phyloP scores from a whole-genome alignment of 805 yeast species.

The Lipomyces mesembrius region DNA sequence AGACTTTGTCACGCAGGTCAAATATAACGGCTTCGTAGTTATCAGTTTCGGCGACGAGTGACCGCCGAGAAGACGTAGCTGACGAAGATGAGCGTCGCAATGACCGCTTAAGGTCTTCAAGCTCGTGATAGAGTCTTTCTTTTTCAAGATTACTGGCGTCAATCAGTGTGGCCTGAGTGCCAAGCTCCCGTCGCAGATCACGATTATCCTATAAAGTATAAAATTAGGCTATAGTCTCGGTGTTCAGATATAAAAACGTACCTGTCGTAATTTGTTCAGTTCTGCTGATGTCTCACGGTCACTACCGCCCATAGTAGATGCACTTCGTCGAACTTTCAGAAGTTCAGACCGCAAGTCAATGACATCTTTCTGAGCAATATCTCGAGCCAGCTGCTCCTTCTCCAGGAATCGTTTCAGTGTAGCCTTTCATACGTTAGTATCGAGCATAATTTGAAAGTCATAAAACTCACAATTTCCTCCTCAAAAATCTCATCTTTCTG shows the following conservation, averaged over 20 bases:
- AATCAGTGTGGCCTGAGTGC: conserved; percentile 21
- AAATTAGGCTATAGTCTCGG: background rate
- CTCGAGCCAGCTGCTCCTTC: conserved; percentile 29
- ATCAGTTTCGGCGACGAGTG: conserved; percentile 16
- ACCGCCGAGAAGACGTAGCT: conserved; percentile 16
- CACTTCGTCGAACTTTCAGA: conserved; percentile 26
- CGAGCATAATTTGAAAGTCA: background rate
- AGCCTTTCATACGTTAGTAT: background rate
- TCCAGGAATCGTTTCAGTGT: conserved; percentile 25
- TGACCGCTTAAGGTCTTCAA: conserved; percentile 27
- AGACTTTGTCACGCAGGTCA: conserved; percentile 26
- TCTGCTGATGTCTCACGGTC: conserved; percentile 31
- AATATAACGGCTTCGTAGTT: conserved; percentile 21
- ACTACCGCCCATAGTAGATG: conserved; percentile 11
- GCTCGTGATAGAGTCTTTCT: conserved; percentile 28
- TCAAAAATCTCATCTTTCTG: conserved; percentile 20
- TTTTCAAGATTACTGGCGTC: conserved; percentile 26
- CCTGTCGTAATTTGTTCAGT: conserved; percentile 21
- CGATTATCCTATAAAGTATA: conserved; percentile 18
- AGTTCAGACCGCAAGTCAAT: conserved; percentile 24
- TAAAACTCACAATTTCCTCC: conserved; percentile 25
- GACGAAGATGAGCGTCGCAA: conserved; percentile 19
- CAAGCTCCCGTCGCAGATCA: conserved; percentile 32
- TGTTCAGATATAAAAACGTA: background rate
- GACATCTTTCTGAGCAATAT: conserved; percentile 28